Base-by-base conservation (phyloP, 2,329 filamentous ascomycete genomes). In the Tolypocladium ophioglossoides region DNA sequence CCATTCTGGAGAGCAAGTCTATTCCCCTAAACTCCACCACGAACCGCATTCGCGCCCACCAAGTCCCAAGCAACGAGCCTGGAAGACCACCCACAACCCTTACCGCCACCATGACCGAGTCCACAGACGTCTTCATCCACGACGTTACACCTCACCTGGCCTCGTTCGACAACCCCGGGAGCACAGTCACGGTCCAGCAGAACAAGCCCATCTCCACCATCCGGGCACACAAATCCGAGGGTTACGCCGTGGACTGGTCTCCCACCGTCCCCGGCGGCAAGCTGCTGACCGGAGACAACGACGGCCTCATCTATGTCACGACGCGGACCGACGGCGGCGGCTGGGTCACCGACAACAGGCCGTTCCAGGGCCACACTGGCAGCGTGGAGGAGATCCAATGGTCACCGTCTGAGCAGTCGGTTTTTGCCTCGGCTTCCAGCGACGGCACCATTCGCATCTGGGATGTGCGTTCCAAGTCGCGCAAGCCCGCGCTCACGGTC, bases 171-270 rank as follows among this genome's bases (percentile, higher is more conserved):
- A 87, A 82, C 55, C 94, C 94, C 1, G 92, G 94, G 56, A 87
- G 85, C 44, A 77, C 84, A 59, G 82, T 97, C 60, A 84, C 88
- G 8, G 78, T 89, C 2, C 84, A 88, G 64, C 89, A 95, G 67
- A 92, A 91, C 70, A 95, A 95, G 74, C 91, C 94, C 37, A 73
- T 95, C 51, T 87, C 82, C 60, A 96, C 90, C 3, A 84, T 99
- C 62, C 83, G 88, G 62, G 90, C 92, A 62, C 94, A 99, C 80
- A 92, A 91, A 73, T 76, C 84, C 14, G 94, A 99, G 76, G 94
- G 94, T 50, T 99, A 97, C 69, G 94, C 90, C 0, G 73, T 99
- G n/a, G 94, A 96, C 72, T 99, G 94, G 94, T 96, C 91, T 30
- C 88, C 90, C 1, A 60, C 62, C 9, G 79, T 89, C 48, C 83